Percentiles rank a stretch among this genome's conserved stretches.
Conservation (phyloP, 306 rosid genomes). For the Prunus fruticosa region DNA sequence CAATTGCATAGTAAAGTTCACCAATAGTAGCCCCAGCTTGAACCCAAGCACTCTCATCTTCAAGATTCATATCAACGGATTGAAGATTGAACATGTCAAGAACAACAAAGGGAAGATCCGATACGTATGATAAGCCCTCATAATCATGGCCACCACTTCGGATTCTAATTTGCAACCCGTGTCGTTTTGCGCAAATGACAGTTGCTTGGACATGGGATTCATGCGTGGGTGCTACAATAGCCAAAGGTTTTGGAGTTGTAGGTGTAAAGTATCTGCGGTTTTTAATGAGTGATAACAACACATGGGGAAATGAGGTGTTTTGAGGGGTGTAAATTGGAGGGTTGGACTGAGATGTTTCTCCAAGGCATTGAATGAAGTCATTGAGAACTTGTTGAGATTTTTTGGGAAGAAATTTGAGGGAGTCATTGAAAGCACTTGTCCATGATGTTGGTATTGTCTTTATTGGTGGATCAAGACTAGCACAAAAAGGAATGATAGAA, state of each 20-base stretch:
- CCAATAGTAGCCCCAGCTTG: slow-evolving; percentile 35
- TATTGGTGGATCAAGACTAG: background rate
- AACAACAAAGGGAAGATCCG: slow-evolving; percentile 23
- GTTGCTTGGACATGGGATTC: slow-evolving; percentile 27
- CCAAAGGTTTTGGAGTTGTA: slow-evolving; percentile 31
- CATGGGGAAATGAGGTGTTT: slow-evolving; percentile 17
- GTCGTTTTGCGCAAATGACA: slow-evolving; percentile 13
- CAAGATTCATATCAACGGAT: slow-evolving; percentile 9
- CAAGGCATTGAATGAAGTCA: slow-evolving; percentile 14
- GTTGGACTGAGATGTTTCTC: background rate
- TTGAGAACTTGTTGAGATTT: background rate
- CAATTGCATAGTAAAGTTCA: slow-evolving; percentile 31
- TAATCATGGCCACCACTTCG: slow-evolving; percentile 44
- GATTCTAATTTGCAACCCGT: slow-evolving; percentile 21
- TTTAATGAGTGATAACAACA: slow-evolving; percentile 11
- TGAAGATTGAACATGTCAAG: slow-evolving; percentile 37
- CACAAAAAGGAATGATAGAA: background rate
- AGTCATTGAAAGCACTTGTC: background rate
- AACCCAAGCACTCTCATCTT: slow-evolving; percentile 24
- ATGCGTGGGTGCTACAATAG: slow-evolving; percentile 16
- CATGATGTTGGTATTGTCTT: background rate
- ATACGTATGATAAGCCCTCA: slow-evolving; percentile 1
- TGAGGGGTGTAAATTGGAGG: slow-evolving; percentile 19
- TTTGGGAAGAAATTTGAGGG: background rate
- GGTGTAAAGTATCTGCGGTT: slow-evolving; percentile 23